Conservation (phyloP, 371 early-diverging fungal genomes). For the Vairimorpha ceranae region DNA sequence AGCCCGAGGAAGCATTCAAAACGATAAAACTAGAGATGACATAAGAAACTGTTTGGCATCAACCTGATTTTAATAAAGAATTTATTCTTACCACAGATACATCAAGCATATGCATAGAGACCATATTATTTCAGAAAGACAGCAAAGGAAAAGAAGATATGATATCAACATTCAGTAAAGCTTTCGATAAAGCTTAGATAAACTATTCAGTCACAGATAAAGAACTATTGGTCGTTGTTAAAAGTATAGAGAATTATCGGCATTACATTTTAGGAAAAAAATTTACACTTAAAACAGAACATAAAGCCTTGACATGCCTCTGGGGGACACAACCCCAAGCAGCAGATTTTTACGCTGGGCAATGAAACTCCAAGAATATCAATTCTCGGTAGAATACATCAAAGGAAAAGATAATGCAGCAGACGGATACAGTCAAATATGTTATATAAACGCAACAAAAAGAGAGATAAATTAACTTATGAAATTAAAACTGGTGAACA, state of each 20-base stretch:
- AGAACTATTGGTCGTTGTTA: constrained; percentile 3
- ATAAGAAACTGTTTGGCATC: not conserved
- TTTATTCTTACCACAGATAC: constrained; percentile 48
- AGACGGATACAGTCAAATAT: constrained; percentile 6
- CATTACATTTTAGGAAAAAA: constrained; percentile 5
- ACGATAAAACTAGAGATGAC: not conserved
- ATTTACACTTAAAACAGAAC: constrained; percentile 1
- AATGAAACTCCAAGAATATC: not conserved
- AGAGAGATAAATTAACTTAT: not conserved
- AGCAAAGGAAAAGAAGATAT: not conserved
- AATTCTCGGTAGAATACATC: constrained; percentile 8
- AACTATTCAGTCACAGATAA: constrained; percentile 14
- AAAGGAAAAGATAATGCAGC: constrained; percentile 23
- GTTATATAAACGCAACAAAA: not conserved
- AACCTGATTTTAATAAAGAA: constrained; percentile 23
- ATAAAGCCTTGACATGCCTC: not conserved
- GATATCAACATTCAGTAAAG: not conserved
- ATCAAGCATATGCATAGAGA: constrained; percentile 12
- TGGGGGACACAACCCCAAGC: not conserved
- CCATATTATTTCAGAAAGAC: constrained; percentile 15
- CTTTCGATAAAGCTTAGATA: not conserved
- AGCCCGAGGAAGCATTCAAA: not conserved
- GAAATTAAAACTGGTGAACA: not conserved
- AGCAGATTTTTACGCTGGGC: constrained; percentile 4
- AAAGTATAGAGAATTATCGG: not conserved